Percentiles rank a stretch among this genome's conserved stretches.
Evolutionary conservation across 768 basidiomycete genomes (phyloP).

Genomic region (Tricholoma hemisulphureum): DNA sequence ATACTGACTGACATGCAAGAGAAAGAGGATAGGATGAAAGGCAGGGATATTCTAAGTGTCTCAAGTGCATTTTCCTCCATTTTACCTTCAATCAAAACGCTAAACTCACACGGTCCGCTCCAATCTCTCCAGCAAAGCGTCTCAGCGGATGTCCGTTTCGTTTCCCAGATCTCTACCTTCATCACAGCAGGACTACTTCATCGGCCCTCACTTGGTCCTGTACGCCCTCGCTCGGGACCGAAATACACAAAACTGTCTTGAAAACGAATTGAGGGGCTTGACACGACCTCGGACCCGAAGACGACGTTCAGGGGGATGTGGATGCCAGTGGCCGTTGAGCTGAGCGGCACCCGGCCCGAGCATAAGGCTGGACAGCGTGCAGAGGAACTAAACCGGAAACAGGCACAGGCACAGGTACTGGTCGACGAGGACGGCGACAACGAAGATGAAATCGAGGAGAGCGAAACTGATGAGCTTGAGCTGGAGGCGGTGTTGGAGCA

Average conservation of each 20-base stretch:
- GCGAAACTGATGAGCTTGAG: constrained; percentile 15
- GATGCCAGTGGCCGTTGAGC: too few relatives aligned
- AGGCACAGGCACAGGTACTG: constrained; percentile 3
- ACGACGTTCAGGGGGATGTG: background rate
- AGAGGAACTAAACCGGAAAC: background rate
- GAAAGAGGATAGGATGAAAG: constrained; percentile 29
- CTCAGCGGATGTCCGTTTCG: constrained; percentile 50
- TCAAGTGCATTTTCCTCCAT: constrained; percentile 38
- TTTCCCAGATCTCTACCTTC: constrained; percentile 65
- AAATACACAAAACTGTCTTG: constrained; percentile 44
- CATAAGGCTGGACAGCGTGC: too few relatives aligned
- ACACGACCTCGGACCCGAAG: background rate
- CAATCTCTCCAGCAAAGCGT: constrained; percentile 44
- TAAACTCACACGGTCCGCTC: constrained; percentile 49
- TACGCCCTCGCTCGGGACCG: constrained; percentile 50
- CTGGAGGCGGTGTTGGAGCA: constrained; percentile 9
- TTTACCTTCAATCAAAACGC: background rate
- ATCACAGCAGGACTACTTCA: constrained; percentile 61
- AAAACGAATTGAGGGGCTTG: constrained; percentile 39
- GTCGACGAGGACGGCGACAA: constrained; percentile 15
- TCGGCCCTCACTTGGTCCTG: constrained; percentile 60
- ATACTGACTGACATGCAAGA: constrained; percentile 28
- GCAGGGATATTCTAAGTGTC: constrained; percentile 55
- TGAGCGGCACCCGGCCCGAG: background rate
- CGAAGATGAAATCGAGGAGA: constrained; percentile 8